A percentile compares a stretch with the other conserved stretches of the same genome.
These are phyloP conservation scores for Starmera dryadoides DNA, from an alignment of 805 yeast species.

Conservation along the genomic window DNA sequence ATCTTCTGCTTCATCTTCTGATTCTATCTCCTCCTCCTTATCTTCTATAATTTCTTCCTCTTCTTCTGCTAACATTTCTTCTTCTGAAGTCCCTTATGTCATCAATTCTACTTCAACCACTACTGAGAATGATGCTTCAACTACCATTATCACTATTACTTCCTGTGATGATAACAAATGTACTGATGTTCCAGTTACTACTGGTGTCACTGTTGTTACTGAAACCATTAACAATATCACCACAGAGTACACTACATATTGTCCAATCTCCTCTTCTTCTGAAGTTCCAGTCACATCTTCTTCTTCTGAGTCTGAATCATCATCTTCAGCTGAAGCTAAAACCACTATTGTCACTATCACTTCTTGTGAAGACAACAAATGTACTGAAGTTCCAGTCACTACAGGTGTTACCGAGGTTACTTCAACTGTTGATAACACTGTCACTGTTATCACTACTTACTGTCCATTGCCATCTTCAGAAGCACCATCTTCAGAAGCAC, in stretches of 20 bases:
- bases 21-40: not conserved
- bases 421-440: too few species aligned
- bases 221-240: not conserved
- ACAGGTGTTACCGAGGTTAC: too few species aligned
- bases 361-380: not conserved
- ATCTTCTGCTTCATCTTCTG: not conserved
- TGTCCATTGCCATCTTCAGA: too few species aligned
- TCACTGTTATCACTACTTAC: too few species aligned
- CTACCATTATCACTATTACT: not conserved
- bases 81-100: not conserved
- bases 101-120: not conserved
- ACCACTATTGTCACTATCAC: not conserved
- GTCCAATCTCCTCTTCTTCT: not conserved
- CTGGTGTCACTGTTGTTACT: not conserved
- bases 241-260: not conserved
- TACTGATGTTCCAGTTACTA: not conserved
- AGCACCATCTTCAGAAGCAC: too few species aligned
- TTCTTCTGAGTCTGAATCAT: not conserved
- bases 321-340: not conserved
- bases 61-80: not conserved
- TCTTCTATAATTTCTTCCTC: not conserved
- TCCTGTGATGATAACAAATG: not conserved
- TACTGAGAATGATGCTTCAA: not conserved
- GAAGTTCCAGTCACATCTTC: not conserved
- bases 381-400: not conserved